These are phyloP conservation scores for Tympanopsis confertula DNA, from an alignment of 2,329 filamentous ascomycete genomes.

Conservation along the genomic window DNA sequence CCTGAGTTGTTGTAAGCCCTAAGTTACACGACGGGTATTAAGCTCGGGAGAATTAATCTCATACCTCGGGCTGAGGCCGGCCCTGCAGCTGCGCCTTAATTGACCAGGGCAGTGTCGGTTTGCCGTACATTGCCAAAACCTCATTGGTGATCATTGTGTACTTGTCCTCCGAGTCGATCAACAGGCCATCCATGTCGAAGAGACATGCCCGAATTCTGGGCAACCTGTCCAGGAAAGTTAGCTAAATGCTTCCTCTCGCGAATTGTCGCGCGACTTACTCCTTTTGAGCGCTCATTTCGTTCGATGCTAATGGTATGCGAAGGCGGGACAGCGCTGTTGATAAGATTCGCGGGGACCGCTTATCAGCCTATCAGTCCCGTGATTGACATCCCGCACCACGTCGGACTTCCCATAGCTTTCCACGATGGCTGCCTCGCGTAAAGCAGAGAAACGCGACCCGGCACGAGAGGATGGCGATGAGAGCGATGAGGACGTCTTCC, in stretches of 20 bases:
- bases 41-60: no score
- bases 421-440: no score
- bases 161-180: slow-evolving; percentile 63
- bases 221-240: slow-evolving; percentile 23
- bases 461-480: not conserved
- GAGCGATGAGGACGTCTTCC: not conserved
- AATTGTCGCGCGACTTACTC: no score
- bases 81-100: slow-evolving; percentile 67
- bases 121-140: slow-evolving; percentile 48
- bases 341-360: no score
- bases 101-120: slow-evolving; percentile 55
- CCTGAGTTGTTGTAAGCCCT: not conserved
- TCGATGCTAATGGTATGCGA: no score
- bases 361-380: no score
- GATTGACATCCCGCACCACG: no score
- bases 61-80: slow-evolving; percentile 42
- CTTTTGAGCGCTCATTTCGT: no score
- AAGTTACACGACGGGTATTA: not conserved
- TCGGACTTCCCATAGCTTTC: no score
- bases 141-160: slow-evolving; percentile 59
- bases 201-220: slow-evolving; percentile 58
- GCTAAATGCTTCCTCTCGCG: slow-evolving; percentile 26
- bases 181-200: slow-evolving; percentile 72
- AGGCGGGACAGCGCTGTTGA: no score
- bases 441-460: no score